phyloP scores from a whole-genome alignment of 257 asterid species.

The Ilex asprella region DNA sequence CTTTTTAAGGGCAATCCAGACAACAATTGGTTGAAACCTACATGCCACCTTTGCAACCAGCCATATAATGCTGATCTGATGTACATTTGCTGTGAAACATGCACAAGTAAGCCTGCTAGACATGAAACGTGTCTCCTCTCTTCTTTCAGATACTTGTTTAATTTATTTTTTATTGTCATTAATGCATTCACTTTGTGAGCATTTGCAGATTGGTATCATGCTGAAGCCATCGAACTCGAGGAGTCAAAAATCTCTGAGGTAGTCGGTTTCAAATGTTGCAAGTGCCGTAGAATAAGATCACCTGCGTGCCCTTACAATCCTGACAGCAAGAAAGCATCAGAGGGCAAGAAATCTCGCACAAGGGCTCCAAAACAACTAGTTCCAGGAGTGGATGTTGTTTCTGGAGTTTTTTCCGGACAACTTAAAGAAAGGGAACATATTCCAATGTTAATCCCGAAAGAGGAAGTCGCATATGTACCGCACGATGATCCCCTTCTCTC shows the following conservation, averaged over 20 bases:
- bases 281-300: slow-evolving; percentile 61
- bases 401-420: slow-evolving; percentile 17
- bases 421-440: slow-evolving; percentile 17
- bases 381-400: slow-evolving; percentile 20
- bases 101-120: slow-evolving; percentile 45
- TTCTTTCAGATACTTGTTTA: not conserved
- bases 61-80: slow-evolving; percentile 47
- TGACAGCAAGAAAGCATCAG: slow-evolving; percentile 26
- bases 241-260: slow-evolving; percentile 47
- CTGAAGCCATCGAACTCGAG: slow-evolving; percentile 60
- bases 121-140: not conserved
- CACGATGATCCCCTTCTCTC: slow-evolving; percentile 23
- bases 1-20: slow-evolving; percentile 40
- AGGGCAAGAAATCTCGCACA: slow-evolving; percentile 23
- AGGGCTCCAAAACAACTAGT: slow-evolving; percentile 26
- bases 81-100: slow-evolving; percentile 66
- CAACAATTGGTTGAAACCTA: slow-evolving; percentile 15
- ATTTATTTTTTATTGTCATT: not conserved
- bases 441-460: slow-evolving; percentile 14
- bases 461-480: slow-evolving; percentile 13
- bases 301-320: slow-evolving; percentile 63
- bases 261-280: slow-evolving; percentile 73
- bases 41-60: slow-evolving; percentile 52
- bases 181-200: slow-evolving; percentile 15
- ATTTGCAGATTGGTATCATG: slow-evolving; percentile 79